A percentile compares a stretch with the other conserved stretches of the same genome.
Conservation (phyloP, 129 eudicot genomes). For the Lactuca saligna region DNA sequence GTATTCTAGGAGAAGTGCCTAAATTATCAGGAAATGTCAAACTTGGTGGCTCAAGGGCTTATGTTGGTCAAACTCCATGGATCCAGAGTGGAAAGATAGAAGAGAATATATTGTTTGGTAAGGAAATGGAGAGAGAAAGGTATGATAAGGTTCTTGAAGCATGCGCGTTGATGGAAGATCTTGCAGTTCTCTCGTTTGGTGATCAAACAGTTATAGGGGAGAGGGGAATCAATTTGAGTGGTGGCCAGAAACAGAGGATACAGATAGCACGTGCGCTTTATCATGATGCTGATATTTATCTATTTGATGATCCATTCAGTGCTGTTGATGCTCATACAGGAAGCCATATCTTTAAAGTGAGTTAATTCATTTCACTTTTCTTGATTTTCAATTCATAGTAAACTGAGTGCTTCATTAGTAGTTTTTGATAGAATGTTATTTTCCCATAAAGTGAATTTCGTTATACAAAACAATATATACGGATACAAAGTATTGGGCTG, state of each 20-base stretch:
- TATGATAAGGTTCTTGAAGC: constrained; percentile 78
- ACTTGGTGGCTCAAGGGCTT: constrained; percentile 70
- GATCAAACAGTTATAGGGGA: constrained; percentile 93
- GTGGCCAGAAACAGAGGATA: constrained; percentile 94
- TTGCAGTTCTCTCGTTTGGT: constrained; percentile 71
- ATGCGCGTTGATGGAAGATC: constrained; percentile 76
- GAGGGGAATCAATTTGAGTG: constrained; percentile 91
- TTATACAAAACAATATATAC: too few species aligned
- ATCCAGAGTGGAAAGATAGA: constrained; percentile 90
- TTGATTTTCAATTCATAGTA: not conserved
- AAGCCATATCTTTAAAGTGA: constrained; percentile 78
- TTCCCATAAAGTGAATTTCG: too few species aligned
- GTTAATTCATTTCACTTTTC: not conserved
- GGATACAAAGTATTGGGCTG: too few species aligned
- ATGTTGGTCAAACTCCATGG: constrained; percentile 91
- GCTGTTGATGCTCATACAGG: constrained; percentile 98
- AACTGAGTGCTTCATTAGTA: not conserved
- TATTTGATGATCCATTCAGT: constrained; percentile 94
- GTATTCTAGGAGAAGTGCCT: constrained; percentile 79
- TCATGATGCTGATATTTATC: constrained; percentile 82
- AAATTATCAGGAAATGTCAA: constrained; percentile 65
- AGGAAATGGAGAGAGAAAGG: constrained; percentile 54
- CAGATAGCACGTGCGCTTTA: constrained; percentile 91
- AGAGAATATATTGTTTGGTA: constrained; percentile 78
- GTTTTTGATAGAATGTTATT: too few species aligned